Conservation (phyloP, 441 rosid species). For the Bocquillonia castaneifolia region DNA sequence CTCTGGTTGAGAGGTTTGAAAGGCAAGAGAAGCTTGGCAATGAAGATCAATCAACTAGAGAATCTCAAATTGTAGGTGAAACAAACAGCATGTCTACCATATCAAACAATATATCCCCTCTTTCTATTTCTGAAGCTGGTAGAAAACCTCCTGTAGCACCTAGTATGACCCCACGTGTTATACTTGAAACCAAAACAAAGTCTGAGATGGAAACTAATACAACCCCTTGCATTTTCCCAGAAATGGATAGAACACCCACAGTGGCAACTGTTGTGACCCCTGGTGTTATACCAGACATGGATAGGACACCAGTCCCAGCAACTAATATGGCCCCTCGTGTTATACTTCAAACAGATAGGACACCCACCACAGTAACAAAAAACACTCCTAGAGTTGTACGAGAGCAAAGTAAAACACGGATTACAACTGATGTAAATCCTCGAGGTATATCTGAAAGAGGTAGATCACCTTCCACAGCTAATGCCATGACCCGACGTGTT, state of each 20-base stretch:
- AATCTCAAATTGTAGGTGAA: conserved; percentile 11
- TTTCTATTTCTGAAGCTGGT: conserved; percentile 15
- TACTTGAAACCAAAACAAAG: conserved; percentile 11
- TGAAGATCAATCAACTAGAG: conserved; percentile 28
- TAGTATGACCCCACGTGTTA: not conserved
- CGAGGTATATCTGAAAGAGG: conserved; percentile 8
- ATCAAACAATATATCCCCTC: conserved; percentile 5
- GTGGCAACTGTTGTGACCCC: conserved; percentile 7
- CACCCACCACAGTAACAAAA: conserved; percentile 10
- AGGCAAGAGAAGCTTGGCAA: conserved; percentile 46
- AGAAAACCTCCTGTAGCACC: conserved; percentile 5
- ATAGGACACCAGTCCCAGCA: conserved; percentile 4
- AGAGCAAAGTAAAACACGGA: not conserved
- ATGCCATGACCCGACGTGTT: not conserved
- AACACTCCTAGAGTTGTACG: not conserved
- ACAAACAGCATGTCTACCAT: not conserved
- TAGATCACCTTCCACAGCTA: conserved; percentile 5
- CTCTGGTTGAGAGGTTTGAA: conserved; percentile 91
- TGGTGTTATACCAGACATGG: conserved; percentile 10
- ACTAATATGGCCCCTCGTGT: not conserved
- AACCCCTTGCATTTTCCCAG: not conserved
- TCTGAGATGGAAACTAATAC: conserved; percentile 8
- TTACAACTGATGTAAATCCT: not conserved
- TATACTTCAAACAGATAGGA: conserved; percentile 10
- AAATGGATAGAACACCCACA: not conserved